These are phyloP conservation scores for Blastosporella zonata DNA, from an alignment of 1,284 basidiomycete species.

Conservation along the genomic window DNA sequence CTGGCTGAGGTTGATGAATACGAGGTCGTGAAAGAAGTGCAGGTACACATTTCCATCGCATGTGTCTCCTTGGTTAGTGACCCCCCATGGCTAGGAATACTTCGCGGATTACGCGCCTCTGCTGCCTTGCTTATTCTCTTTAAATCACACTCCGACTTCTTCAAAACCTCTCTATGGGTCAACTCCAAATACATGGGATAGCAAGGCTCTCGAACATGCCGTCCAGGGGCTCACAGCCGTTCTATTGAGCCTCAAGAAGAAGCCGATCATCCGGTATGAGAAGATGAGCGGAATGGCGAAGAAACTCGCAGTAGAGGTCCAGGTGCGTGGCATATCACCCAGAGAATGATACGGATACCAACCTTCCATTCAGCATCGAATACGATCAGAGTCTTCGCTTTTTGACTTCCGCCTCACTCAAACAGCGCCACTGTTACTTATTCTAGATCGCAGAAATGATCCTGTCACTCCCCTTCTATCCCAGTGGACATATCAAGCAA, in stretches of 20 bases:
- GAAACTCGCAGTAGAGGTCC: constrained; percentile 84
- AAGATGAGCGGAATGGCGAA: constrained; percentile 90
- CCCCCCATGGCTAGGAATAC: constrained; percentile 61
- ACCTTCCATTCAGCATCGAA: constrained; percentile 51
- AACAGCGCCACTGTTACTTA: constrained; percentile 71
- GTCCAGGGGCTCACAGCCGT: constrained; percentile 86
- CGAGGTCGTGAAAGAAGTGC: constrained; percentile 95
- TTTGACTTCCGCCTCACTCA: constrained; percentile 80
- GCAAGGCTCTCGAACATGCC: constrained; percentile 73
- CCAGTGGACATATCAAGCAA: constrained; percentile 99
- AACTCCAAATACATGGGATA: constrained; percentile 66
- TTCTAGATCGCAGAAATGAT: constrained; percentile 92
- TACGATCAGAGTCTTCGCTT: constrained; percentile 67
- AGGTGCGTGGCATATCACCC: constrained; percentile 46
- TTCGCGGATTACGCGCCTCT: constrained; percentile 94
- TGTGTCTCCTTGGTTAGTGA: constrained; percentile 4
- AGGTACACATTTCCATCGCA: constrained; percentile 50
- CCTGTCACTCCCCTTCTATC: constrained; percentile 97
- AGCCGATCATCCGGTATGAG: constrained; percentile 92
- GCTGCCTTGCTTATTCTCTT: constrained; percentile 84
- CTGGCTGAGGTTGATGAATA: constrained; percentile 95
- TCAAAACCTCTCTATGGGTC: constrained; percentile 66
- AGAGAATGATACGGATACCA: neutral
- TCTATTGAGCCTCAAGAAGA: constrained; percentile 94
- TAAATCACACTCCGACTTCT: constrained; percentile 73